Evolutionary conservation across 306 rosid genomes (phyloP), one percentile per base, ranked within the genome.

Genomic region (Datisca glomerata): DNA sequence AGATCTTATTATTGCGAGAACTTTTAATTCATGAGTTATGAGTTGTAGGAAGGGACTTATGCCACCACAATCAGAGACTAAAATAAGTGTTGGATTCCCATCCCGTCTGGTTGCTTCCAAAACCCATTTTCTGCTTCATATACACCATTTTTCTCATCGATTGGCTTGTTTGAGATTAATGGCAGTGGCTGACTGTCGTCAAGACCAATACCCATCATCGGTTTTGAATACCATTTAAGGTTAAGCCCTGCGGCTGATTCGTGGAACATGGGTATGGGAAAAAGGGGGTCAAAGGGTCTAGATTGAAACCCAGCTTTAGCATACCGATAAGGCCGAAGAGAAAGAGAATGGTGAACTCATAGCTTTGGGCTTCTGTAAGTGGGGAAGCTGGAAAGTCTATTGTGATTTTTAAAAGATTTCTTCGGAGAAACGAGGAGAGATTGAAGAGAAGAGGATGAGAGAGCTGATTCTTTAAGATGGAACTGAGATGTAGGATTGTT

Each of bases 401-500:
- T 24, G 36, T 43, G 53, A 33, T 5, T 60, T 58, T 59, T 72
- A 14, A 92, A 80, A 24, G 89, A 57, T 32, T 89, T 89, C 47
- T 84, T 89, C 19, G 91, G 95, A 8, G 98, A 84, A 21, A 68
- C 61, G 19, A 89, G 70, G 4, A 89, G 93, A 12, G 93, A 80
- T 12, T 84, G 84, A 13, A 89, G 63, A 12, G 98, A 84, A 59
- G 98, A 77, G 0, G 98, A 67, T 18, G 98, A 72, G 21, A 89
- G 98, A 77, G 37, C 67, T 89, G 50, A 89, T 89, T 33, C 84
- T 75, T 73, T 84, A 95, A 41, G 95, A 84, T 7, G 98, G 98
- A 20, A 89, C 98, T 4, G 98, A 80, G 51, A 89, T 89, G 81
- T 70, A 89, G 1, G 72, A 72, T 8, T 72, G 53, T 60, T 79